These are phyloP conservation scores for Podaxis sp. DNA, from an alignment of 768 basidiomycete genomes.

Conservation along the genomic window DNA sequence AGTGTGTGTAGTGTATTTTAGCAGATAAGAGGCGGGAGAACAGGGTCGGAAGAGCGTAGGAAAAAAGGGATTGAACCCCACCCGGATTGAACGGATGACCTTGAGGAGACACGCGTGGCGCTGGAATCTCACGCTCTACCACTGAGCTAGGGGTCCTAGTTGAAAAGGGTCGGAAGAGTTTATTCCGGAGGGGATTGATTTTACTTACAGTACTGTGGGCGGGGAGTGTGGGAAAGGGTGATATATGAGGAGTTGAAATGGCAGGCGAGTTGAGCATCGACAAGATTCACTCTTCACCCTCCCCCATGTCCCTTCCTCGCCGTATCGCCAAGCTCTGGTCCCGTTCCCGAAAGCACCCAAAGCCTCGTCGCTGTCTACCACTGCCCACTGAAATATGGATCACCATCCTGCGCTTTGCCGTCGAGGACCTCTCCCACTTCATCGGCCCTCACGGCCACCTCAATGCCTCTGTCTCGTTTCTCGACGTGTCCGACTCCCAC, in stretches of 20 bases:
- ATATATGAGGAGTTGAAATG: neutral
- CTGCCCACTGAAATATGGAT: constrained; percentile 69
- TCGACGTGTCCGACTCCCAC: constrained; percentile 42
- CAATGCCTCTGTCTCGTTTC: constrained; percentile 51
- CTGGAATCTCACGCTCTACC: constrained; percentile 9
- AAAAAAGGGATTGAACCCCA: constrained; percentile 28
- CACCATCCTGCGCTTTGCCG: constrained; percentile 61
- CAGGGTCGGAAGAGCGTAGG: neutral
- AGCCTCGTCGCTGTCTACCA: neutral
- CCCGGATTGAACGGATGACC: constrained; percentile 51
- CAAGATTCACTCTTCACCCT: neutral
- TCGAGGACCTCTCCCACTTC: constrained; percentile 25
- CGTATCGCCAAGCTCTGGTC: neutral
- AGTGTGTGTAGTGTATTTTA: too few species aligned
- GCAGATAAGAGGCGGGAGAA: too few species aligned
- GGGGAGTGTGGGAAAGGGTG: neutral
- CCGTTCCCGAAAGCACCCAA: neutral
- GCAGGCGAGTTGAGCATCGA: neutral
- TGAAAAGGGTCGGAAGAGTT: too few species aligned
- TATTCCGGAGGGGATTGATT: too few species aligned
- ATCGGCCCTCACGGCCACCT: constrained; percentile 15
- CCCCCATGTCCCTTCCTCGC: neutral
- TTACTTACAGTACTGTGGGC: too few species aligned
- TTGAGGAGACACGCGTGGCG: constrained; percentile 34
- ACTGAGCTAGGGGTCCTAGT: constrained; percentile 2